A percentile compares a stretch with the other conserved stretches of the same genome.
Evolutionary conservation across 139 green algal genomes (phyloP).

Genomic region (Pleodorina starrii): DNA sequence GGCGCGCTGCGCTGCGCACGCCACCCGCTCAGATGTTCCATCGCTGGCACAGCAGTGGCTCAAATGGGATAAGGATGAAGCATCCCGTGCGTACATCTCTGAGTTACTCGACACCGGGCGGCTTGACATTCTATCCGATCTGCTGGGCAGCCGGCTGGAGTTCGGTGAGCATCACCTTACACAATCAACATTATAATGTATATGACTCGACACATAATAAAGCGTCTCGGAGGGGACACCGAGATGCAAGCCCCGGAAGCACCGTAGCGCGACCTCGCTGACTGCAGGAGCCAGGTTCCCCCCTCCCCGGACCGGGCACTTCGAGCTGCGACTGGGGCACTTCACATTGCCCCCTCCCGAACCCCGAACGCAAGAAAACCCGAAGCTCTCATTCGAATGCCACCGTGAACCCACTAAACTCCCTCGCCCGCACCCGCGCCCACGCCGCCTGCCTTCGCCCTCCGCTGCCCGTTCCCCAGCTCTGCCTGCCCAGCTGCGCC

Average conservation of each 20-base stretch:
- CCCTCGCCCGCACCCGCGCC: too few relatives aligned
- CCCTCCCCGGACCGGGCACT: not conserved
- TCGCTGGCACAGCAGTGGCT: constrained; percentile 50
- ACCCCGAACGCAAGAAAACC: too few relatives aligned
- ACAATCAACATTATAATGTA: not conserved
- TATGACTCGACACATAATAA: not conserved
- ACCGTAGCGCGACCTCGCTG: too few relatives aligned
- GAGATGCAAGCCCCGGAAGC: not conserved
- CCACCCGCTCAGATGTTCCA: not conserved
- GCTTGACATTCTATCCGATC: constrained; percentile 44
- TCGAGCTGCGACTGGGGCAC: not conserved
- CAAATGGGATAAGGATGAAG: constrained; percentile 38
- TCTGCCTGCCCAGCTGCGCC: too few relatives aligned
- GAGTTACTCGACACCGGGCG: constrained; percentile 31
- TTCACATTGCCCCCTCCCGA: not conserved
- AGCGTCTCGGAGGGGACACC: not conserved
- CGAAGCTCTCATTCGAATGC: too few relatives aligned
- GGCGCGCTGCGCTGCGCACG: not conserved
- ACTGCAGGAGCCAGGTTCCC: too few relatives aligned
- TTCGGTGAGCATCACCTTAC: constrained; percentile 66
- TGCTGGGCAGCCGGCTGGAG: constrained; percentile 67
- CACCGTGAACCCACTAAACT: too few relatives aligned
- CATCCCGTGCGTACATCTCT: constrained; percentile 42
- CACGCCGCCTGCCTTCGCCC: too few relatives aligned
- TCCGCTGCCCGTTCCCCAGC: too few relatives aligned